Evolutionary conservation across 495 filamentous ascomycete species (phyloP), one percentile per base, ranked within the genome.

Genomic region (Trichocladium antarcticum): DNA sequence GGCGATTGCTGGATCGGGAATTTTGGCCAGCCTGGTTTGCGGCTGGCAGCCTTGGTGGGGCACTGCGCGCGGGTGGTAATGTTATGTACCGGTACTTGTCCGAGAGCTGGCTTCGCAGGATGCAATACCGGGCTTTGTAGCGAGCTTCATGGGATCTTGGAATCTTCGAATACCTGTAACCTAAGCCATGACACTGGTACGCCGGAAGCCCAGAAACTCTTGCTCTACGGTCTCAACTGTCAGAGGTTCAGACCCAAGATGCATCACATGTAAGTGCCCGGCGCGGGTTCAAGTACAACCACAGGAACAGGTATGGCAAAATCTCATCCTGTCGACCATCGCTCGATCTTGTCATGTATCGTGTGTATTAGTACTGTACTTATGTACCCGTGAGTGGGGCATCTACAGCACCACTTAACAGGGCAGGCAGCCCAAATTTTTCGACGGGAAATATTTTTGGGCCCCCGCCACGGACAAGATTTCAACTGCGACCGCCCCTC

Each of bases 401-500:
- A 11, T 32, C 12, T 10, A 32, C 31, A 32, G 10, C 5, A 2
- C 3, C 31, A 29, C n/a, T 29, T 32, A 10, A 32, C 31, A 36
- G 42, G 16, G 29, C 16, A 11, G 27, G 5, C 1, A 15, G 37
- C 34, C 47, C 51, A 53, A 57, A 45, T 45, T 53, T 57, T 58
- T 57, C 35, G 40, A 37, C 41, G n/a, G 24, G 44, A 14, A 54
- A 49, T n/a, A 51, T 54, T 53, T 56, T 57, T 51, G 44, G 45
- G 34, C 48, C 41, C 55, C 55, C 31, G 7, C 35, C 36, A 45
- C 34, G 17, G 16, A 35, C 29, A 29, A 42, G 31, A 32, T 32
- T 32, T 32, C 31, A 32, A 14, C 31, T 3, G n/a, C 4, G 24
- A 3, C 4, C 24, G 8, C 24, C 24, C 24, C 24, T 27, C 24